Conservation (phyloP, 2,329 filamentous ascomycete species). For the Verticillium albo-atrum region DNA sequence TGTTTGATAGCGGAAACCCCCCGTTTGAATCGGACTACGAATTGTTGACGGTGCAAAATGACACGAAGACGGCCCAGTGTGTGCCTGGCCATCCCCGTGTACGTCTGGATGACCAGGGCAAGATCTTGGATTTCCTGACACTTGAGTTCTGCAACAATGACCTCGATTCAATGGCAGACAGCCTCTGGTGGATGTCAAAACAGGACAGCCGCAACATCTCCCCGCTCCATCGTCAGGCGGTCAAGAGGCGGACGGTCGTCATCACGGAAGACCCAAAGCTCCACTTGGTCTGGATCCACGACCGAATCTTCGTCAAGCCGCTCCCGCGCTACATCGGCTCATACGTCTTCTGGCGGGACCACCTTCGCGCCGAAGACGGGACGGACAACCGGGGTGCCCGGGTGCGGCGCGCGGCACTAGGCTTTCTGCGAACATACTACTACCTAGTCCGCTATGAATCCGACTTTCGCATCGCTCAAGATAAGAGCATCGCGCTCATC, state of each 20-base stretch:
- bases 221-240: not conserved
- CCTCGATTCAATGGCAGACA: constrained; percentile 5
- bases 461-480: constrained; percentile 28
- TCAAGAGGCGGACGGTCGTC: not conserved
- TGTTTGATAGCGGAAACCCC: not conserved
- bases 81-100: constrained; percentile 9
- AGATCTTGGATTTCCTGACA: constrained; percentile 4
- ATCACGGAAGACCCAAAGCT: not conserved
- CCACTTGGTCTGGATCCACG: not conserved
- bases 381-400: not conserved
- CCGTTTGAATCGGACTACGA: not conserved
- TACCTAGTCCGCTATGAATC: constrained; percentile 24
- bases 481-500: constrained; percentile 5
- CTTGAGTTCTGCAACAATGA: constrained; percentile 8
- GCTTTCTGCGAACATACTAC: constrained; percentile 27
- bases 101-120: not conserved
- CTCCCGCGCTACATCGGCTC: not conserved
- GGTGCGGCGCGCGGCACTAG: constrained; percentile 17
- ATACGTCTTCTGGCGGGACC: not conserved
- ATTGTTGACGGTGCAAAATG: not conserved
- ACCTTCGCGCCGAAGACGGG: not conserved
- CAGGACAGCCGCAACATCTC: not conserved
- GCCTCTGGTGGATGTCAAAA: constrained; percentile 3
- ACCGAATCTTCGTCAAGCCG: not conserved
- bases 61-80: not conserved